Evolutionary conservation across 352 stramenopile species (phyloP), one percentile per base, ranked within the genome.

Genomic region (Phytophthora fragariae): DNA sequence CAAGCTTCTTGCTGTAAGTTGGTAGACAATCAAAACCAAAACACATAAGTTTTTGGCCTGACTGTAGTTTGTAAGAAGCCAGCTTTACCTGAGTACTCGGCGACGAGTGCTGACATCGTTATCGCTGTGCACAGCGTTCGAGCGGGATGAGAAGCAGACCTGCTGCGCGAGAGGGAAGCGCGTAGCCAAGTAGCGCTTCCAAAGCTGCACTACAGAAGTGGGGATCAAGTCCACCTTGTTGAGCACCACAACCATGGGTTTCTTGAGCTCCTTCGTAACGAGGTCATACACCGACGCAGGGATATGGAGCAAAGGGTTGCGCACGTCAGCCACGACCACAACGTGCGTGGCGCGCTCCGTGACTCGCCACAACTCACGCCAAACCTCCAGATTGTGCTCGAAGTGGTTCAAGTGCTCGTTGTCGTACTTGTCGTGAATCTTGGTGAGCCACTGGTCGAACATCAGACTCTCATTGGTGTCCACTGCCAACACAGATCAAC

Each of bases 201-300:
- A 97, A 5, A 90, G 75, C 53, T 86, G 67, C 3, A 94, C 82
- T 10, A 91, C 84, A 21, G 69, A 68, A 8, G 72, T 75, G 11
- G 87, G 86, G 31, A 97, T 81, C 54, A 97, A 72, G 77, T 97
- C 90, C 21, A 94, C 79, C 78, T 97, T 97, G 65, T 94, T 97
- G 47, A 97, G 86, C 57, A 97, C 87, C 44, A 97, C 79, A 11
- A 88, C 71, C 81, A 97, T 89, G 5, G 87, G 85, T 27, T 95
- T 95, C 59, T 92, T 77, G 49, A 94, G 73, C 49, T 90, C 78
- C 12, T 88, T 79, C 0, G 86, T 94, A 15, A 95, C 85, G 52
- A 93, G 70, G 17, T 96, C 88, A 64, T 94, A 94, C 46, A 97
- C 74, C 5, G 87, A 94, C 31, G 86, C 83, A 11, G 88, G 86